Base-by-base conservation (phyloP, 805 yeast species). In the Wickerhamomyces bisporus region DNA sequence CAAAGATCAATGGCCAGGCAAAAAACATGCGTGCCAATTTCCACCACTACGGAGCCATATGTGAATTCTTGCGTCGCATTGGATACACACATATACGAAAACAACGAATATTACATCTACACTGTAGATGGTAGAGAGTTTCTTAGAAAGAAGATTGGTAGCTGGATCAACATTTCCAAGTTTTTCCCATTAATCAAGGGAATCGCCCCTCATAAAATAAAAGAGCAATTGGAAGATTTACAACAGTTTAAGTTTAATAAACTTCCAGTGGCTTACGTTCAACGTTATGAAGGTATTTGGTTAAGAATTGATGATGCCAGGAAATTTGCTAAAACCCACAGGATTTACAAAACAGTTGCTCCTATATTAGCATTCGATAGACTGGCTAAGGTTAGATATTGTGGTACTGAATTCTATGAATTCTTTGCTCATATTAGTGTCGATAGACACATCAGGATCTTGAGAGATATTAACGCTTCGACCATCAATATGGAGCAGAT, bases 351-450 rank as follows among this genome's bases (percentile, higher is more conserved):
- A 1, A 8, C 39, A 5, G 40, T 49, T 1, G 34, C 34, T 2
- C 60, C 61, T 0, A 34, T 57, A 10, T 30, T 57, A 17, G 35
- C 30, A 0, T 57, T 57, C 39, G 50, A 53, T 26, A 42, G 59
- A 26, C 36, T 57, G 6, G 60, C 59, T 3, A 26, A 26, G 17
- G 55, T 50, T 6, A 32, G 34, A 1, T 55, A 57, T 31, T 43
- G 47, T 17, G 61, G 60, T 1, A 30, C 36, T 2, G 34, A 35
- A 4, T 57, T 43, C 35, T 57, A 47, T 45, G 62, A 57, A 32
- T 45, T 32, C 39, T 55, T 57, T 38, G 52, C 47, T 1, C 36
- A 41, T 25, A 21, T 45, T 8, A 34, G 39, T 18, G 36, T 40
- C 6, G 48, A 49, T 23, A 32, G 36, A 14, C 42, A 41, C n/a